Evolutionary conservation across 306 rosid species (phyloP).

Genomic region (Boehmeria nivea): DNA sequence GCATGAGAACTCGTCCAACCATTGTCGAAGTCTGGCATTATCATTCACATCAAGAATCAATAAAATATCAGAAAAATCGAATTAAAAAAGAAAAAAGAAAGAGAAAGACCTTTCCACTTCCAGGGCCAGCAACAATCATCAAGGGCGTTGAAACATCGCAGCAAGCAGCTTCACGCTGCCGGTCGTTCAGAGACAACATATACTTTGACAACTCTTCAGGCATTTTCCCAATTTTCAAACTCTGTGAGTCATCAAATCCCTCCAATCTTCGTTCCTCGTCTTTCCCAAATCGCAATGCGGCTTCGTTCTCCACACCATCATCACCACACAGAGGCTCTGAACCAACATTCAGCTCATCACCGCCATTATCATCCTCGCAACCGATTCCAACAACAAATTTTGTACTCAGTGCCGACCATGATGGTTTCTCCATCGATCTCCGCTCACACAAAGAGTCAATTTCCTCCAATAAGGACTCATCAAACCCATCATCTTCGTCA

Average conservation of each 20-base stretch:
- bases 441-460: constrained; percentile 59
- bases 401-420: constrained; percentile 16
- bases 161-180: constrained; percentile 89
- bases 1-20: constrained; percentile 89
- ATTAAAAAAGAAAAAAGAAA: not conserved
- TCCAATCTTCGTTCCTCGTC: constrained; percentile 26
- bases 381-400: constrained; percentile 9
- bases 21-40: constrained; percentile 81
- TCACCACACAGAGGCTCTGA: constrained; percentile 3
- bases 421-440: constrained; percentile 39
- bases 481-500: constrained; percentile 64
- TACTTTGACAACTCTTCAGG: constrained; percentile 66
- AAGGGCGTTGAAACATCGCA: constrained; percentile 66
- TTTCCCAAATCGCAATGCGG: constrained; percentile 19
- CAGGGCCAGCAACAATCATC: constrained; percentile 92
- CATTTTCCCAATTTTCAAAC: constrained; percentile 39
- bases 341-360: constrained; percentile 15
- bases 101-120: constrained; percentile 86
- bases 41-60: not conserved
- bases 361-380: constrained; percentile 20
- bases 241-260: constrained; percentile 10
- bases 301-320: constrained; percentile 25
- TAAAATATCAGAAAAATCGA: constrained; percentile 1
- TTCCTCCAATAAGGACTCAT: constrained; percentile 56
- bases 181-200: constrained; percentile 59